Conservation (phyloP, 108 stramenopile species). For the Asterionellopsis glacialis region DNA sequence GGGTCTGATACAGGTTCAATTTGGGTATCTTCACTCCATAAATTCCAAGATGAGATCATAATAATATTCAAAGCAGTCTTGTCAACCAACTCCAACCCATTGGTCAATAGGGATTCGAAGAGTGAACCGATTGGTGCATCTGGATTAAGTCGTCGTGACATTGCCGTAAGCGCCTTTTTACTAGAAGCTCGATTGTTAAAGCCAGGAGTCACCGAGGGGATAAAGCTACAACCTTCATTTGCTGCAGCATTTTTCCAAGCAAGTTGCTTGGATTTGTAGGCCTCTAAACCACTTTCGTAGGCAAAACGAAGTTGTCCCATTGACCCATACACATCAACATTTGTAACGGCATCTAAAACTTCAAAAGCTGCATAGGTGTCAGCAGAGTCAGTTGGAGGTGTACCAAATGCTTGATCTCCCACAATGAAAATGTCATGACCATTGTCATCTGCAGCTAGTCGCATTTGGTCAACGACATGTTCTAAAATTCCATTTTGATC, state of each 20-base stretch:
- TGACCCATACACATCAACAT: constrained; percentile 9
- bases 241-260: not conserved
- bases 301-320: not conserved
- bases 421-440: constrained; percentile 7
- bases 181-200: constrained; percentile 19
- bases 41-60: constrained; percentile 37
- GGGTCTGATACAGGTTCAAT: constrained; percentile 27
- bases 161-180: not conserved
- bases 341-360: constrained; percentile 8
- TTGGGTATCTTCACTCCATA: constrained; percentile 42
- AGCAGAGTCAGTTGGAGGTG: not conserved
- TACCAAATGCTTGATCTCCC: constrained; percentile 1
- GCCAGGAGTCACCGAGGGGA: constrained; percentile 16
- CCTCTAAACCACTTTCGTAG: not conserved
- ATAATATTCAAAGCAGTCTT: constrained; percentile 7
- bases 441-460: constrained; percentile 1
- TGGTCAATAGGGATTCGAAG: constrained; percentile 9
- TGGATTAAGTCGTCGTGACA: constrained; percentile 18
- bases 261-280: not conserved
- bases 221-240: constrained; percentile 1
- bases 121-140: constrained; percentile 9
- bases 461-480: constrained; percentile 10
- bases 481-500: constrained; percentile 11
- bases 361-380: not conserved
- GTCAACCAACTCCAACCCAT: constrained; percentile 18